Conservation (phyloP, 2,329 filamentous ascomycete genomes). For the Teratosphaeria viscida region DNA sequence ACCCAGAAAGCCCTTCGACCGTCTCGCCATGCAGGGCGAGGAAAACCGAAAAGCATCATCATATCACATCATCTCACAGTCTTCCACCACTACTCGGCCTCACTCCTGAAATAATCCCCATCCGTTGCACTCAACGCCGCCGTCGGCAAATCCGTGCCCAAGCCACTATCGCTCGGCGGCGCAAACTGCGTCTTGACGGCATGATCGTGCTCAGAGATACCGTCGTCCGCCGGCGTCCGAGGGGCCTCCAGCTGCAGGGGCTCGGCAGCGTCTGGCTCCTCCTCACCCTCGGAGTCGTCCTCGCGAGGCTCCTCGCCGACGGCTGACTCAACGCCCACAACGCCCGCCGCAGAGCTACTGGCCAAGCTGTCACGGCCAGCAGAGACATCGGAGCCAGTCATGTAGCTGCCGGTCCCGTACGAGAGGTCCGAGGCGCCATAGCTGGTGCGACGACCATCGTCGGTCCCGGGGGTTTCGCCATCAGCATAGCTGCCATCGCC, state of each 20-base stretch:
- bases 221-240: constrained; percentile 5
- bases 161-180: constrained; percentile 29
- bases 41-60: not conserved
- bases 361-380: constrained; percentile 32
- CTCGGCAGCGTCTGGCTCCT: constrained; percentile 6
- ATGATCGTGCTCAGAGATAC: constrained; percentile 8
- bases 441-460: constrained; percentile 27
- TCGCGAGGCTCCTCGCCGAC: constrained; percentile 18
- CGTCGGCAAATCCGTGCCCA: constrained; percentile 29
- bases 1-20: not conserved
- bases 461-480: constrained; percentile 12
- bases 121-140: constrained; percentile 13
- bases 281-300: constrained; percentile 3
- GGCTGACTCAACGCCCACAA: constrained; percentile 26
- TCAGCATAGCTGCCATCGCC: constrained; percentile 22
- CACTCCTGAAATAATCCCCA: constrained; percentile 11
- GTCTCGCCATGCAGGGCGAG: not conserved
- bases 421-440: constrained; percentile 36
- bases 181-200: constrained; percentile 17
- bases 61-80: not conserved
- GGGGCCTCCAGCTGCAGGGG: constrained; percentile 9
- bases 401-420: constrained; percentile 39
- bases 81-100: not conserved
- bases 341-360: constrained; percentile 7
- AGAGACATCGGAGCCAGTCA: constrained; percentile 37